Conservation (phyloP, 2,329 filamentous ascomycete species). For the Cladorrhinum sp. region DNA sequence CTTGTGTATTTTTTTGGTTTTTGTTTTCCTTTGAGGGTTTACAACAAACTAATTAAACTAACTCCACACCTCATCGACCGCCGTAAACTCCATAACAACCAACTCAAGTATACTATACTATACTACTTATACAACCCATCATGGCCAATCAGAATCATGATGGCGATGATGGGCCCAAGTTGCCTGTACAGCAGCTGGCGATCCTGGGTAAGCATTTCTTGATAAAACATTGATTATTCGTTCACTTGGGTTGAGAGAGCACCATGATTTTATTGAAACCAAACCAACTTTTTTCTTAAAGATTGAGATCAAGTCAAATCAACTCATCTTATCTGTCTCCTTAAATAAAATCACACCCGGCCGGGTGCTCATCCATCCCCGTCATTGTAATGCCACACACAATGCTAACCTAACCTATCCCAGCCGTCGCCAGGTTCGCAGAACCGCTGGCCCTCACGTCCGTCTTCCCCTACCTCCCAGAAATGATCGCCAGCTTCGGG, state of each 20-base stretch:
- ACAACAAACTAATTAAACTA: too few relatives aligned
- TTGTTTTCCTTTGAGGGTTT: neutral
- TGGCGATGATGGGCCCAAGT: conserved; percentile 50
- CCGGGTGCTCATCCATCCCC: too few relatives aligned
- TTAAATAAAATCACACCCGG: too few relatives aligned
- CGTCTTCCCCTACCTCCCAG: conserved; percentile 67
- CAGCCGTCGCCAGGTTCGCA: conserved; percentile 74
- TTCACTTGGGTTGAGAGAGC: neutral
- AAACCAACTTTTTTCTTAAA: too few relatives aligned
- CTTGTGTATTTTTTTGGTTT: too few relatives aligned
- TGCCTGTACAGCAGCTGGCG: conserved; percentile 72
- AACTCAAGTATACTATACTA: neutral
- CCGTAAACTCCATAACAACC: neutral
- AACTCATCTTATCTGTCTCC: too few relatives aligned
- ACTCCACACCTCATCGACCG: too few relatives aligned
- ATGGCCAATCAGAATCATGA: conserved; percentile 23
- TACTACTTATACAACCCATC: conserved; percentile 9
- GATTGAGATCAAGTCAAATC: too few relatives aligned
- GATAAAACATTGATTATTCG: conserved; percentile 1
- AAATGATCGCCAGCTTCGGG: conserved; percentile 80
- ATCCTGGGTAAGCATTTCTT: conserved; percentile 66
- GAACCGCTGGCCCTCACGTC: conserved; percentile 72
- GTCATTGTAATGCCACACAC: too few relatives aligned
- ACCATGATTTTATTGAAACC: too few relatives aligned
- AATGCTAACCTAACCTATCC: too few relatives aligned